Evolutionary conservation across 2,329 filamentous ascomycete species (phyloP).

Genomic region (Coniella lustricola): DNA sequence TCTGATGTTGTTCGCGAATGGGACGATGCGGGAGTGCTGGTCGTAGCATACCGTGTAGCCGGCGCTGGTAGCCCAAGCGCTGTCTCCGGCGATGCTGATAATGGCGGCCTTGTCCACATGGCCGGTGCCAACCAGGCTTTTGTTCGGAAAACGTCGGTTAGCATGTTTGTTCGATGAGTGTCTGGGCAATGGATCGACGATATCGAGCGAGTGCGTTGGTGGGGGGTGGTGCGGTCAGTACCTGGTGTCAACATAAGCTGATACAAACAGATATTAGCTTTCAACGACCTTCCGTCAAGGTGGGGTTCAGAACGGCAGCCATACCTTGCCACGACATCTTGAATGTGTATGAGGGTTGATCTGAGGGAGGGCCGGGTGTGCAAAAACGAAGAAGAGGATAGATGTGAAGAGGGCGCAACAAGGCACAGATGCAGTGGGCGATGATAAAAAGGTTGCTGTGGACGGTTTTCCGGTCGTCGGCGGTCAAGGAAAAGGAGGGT

Average conservation of each 20-base stretch:
- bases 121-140: conserved; percentile 70
- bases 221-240: conserved; percentile 24
- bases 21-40: conserved; percentile 9
- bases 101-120: conserved; percentile 81
- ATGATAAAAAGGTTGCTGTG: not conserved
- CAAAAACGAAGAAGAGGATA: conserved; percentile 7
- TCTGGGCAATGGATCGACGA: not conserved
- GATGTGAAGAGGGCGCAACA: too few species aligned
- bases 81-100: conserved; percentile 73
- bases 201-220: not conserved
- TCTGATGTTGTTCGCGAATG: not conserved
- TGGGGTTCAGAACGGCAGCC: conserved; percentile 20
- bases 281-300: conserved; percentile 17
- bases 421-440: too few species aligned
- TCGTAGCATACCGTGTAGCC: conserved; percentile 59
- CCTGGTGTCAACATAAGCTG: conserved; percentile 48
- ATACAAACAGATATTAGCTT: conserved; percentile 23
- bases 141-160: not conserved
- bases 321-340: conserved; percentile 70
- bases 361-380: conserved; percentile 10
- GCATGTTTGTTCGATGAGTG: conserved; percentile 2
- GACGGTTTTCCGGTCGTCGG: conserved; percentile 1
- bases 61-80: conserved; percentile 65
- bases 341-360: conserved; percentile 22
- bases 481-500: not conserved